Evolutionary conservation across 2,329 filamentous ascomycete genomes (phyloP).

Genomic region (Colletotrichum sp.): DNA sequence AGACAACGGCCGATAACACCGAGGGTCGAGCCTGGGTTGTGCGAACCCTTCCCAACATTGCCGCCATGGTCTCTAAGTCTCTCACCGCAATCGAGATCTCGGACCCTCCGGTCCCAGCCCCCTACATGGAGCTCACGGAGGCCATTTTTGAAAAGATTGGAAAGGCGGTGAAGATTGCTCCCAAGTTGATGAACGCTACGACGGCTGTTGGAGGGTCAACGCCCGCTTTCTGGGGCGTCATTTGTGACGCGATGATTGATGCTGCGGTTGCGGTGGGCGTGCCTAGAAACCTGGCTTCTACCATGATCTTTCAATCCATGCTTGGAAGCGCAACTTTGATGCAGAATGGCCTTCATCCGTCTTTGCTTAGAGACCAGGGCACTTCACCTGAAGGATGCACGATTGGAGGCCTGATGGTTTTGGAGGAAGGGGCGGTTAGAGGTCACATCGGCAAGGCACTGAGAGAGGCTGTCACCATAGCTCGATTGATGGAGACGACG

Average conservation of each 20-base stretch:
- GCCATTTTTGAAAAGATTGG: constrained; percentile 63
- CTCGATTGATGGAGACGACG: constrained; percentile 42
- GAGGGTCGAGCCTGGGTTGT: constrained; percentile 28
- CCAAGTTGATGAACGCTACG: constrained; percentile 59
- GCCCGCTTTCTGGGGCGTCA: constrained; percentile 63
- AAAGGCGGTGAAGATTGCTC: constrained; percentile 52
- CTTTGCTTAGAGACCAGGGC: constrained; percentile 62
- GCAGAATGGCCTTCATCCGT: constrained; percentile 57
- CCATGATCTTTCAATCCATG: constrained; percentile 66
- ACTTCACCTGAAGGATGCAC: constrained; percentile 66
- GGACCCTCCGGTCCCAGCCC: constrained; percentile 21
- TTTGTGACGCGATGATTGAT: constrained; percentile 63
- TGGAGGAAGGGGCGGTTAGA: constrained; percentile 62
- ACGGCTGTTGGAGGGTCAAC: constrained; percentile 66
- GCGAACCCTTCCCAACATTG: constrained; percentile 39
- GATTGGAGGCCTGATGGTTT: constrained; percentile 61
- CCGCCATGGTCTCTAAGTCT: constrained; percentile 34
- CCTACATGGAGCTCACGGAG: constrained; percentile 28
- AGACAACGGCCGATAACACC: constrained; percentile 18
- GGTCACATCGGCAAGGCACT: constrained; percentile 44
- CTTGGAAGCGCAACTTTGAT: constrained; percentile 60
- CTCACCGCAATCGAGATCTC: constrained; percentile 36
- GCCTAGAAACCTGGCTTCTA: constrained; percentile 57
- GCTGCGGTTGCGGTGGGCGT: constrained; percentile 65
- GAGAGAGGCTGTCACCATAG: constrained; percentile 52